Conservation (phyloP, 2,329 filamentous ascomycete genomes). For the Curvularia verruculosa region DNA sequence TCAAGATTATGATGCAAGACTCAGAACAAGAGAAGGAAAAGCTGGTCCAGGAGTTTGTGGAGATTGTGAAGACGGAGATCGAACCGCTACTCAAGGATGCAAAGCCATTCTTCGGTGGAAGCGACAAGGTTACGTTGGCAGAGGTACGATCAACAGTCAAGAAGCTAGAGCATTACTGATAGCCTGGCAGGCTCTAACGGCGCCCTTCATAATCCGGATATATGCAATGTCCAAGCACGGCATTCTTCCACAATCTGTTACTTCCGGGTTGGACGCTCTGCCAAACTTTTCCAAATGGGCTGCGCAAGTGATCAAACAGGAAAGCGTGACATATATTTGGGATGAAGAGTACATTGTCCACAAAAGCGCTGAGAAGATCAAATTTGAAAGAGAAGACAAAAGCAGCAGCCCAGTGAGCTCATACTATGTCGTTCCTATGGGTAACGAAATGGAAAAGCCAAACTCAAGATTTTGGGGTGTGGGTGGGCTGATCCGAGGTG, state of each 20-base stretch:
- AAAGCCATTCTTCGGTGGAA: constrained; percentile 55
- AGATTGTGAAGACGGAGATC: constrained; percentile 69
- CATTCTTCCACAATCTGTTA: constrained; percentile 59
- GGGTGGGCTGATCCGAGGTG: background rate
- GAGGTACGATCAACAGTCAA: constrained; percentile 61
- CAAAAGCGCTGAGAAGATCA: constrained; percentile 30
- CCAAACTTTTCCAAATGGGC: constrained; percentile 74
- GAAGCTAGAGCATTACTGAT: constrained; percentile 8
- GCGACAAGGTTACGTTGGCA: constrained; percentile 67
- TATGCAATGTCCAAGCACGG: constrained; percentile 61
- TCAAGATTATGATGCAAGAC: constrained; percentile 55
- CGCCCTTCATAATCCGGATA: constrained; percentile 70
- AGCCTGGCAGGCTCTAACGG: constrained; percentile 61
- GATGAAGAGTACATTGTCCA: constrained; percentile 36
- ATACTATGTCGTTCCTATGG: too few species aligned
- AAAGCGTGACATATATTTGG: constrained; percentile 64
- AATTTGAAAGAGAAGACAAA: constrained; percentile 35
- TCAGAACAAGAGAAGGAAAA: constrained; percentile 57
- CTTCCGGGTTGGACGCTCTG: constrained; percentile 58
- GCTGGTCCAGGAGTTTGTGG: constrained; percentile 59
- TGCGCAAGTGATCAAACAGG: constrained; percentile 63
- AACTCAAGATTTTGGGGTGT: background rate
- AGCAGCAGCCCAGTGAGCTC: constrained; percentile 23
- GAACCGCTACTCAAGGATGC: constrained; percentile 68
- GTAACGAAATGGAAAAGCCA: constrained; percentile 1